A percentile compares a stretch with the other conserved stretches of the same genome.
Conservation (phyloP, 371 early-diverging fungal genomes). For the Rhizopus microsporus region DNA sequence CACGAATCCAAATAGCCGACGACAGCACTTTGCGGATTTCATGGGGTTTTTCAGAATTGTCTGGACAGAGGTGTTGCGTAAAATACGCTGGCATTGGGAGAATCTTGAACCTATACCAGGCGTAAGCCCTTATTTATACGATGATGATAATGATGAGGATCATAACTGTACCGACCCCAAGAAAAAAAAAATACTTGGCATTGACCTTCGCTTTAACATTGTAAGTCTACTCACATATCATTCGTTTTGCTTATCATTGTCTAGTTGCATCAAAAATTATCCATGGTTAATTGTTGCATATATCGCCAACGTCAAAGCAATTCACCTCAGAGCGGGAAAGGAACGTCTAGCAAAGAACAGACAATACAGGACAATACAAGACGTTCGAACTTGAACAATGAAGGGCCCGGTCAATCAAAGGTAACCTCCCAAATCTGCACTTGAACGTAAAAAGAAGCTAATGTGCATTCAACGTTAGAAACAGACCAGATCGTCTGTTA, state of each 20-base stretch:
- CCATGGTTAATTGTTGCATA: slow-evolving; percentile 89
- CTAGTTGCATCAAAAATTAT: slow-evolving; percentile 83
- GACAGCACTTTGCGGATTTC: slow-evolving; percentile 30
- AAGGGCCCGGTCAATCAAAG: neutral
- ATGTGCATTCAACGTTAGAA: neutral
- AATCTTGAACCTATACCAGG: slow-evolving; percentile 56
- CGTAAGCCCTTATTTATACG: slow-evolving; percentile 41
- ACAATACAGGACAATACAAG: neutral
- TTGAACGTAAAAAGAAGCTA: neutral
- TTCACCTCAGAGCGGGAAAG: slow-evolving; percentile 13
- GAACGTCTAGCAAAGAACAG: neutral
- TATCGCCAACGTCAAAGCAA: slow-evolving; percentile 43
- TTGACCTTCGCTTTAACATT: slow-evolving; percentile 75
- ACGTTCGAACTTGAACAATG: neutral
- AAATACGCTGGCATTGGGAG: slow-evolving; percentile 71
- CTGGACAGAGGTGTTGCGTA: slow-evolving; percentile 66
- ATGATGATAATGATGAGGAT: neutral
- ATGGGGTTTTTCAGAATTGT: slow-evolving; percentile 64
- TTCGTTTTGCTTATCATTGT: neutral
- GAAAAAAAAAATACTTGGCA: slow-evolving; percentile 38
- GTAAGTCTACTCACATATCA: slow-evolving; percentile 25
- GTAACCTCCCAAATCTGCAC: neutral
- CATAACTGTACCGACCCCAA: slow-evolving; percentile 9
- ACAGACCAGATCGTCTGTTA: neutral
- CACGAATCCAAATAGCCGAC: neutral